These are phyloP conservation scores for Monosporozyma yasuniensis DNA, from an alignment of 805 yeast genomes.

Conservation along the genomic window DNA sequence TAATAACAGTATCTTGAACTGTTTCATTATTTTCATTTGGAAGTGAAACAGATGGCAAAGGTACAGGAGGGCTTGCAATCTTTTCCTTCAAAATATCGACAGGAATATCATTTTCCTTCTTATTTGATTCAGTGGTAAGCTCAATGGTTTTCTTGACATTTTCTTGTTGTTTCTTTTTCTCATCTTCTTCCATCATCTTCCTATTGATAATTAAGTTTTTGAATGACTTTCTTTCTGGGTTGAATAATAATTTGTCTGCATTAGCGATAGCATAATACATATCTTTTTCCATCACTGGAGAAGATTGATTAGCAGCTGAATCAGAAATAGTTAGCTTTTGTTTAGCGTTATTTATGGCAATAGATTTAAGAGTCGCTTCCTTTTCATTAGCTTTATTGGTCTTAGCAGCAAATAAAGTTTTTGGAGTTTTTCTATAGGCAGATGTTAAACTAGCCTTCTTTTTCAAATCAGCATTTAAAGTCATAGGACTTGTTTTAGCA, in stretches of 20 bases:
- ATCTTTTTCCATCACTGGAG: neutral
- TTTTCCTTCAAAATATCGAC: neutral
- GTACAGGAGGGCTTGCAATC: neutral
- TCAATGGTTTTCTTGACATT: neutral
- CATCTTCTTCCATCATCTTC: constrained; percentile 11
- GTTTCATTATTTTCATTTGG: neutral
- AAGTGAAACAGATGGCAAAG: neutral
- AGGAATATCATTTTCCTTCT: neutral
- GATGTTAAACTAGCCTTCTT: constrained; percentile 52
- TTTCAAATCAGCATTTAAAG: constrained; percentile 39
- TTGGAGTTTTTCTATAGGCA: constrained; percentile 59
- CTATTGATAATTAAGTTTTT: constrained; percentile 23
- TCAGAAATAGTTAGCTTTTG: neutral
- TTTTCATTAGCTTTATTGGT: neutral
- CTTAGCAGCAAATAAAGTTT: constrained; percentile 38
- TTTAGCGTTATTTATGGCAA: neutral
- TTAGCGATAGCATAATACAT: neutral
- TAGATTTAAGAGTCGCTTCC: neutral
- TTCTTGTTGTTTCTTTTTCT: neutral
- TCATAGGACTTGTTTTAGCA: constrained; percentile 34
- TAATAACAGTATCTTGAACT: neutral
- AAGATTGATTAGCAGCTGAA: neutral
- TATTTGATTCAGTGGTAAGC: neutral
- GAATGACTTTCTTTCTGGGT: constrained; percentile 25
- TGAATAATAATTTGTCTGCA: constrained; percentile 14